These are phyloP conservation scores for Amaranthus hypochondriacus DNA, from an alignment of 148 eudicot genomes.

Conservation along the genomic window DNA sequence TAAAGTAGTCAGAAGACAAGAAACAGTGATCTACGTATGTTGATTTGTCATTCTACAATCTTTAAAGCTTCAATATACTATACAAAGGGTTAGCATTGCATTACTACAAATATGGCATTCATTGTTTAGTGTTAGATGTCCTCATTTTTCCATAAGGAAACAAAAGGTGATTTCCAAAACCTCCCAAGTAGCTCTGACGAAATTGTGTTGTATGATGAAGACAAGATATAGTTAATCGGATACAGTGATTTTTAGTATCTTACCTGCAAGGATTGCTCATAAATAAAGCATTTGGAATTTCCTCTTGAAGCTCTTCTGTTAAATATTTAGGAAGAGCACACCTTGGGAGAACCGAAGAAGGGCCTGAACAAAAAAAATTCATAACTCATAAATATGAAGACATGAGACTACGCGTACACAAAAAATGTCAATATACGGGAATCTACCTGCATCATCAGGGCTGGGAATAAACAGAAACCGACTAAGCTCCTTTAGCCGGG, in stretches of 20 bases:
- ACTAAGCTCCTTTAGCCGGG: constrained; percentile 65
- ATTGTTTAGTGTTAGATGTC: background rate
- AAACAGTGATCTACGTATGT: background rate
- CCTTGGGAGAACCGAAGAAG: constrained; percentile 91
- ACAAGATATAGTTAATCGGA: background rate
- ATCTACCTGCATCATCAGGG: constrained; percentile 76
- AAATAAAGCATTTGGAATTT: constrained; percentile 73
- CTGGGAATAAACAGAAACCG: constrained; percentile 87
- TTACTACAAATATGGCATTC: background rate
- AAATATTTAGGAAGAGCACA: constrained; percentile 75
- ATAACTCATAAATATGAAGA: constrained; percentile 10
- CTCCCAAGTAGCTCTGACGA: background rate
- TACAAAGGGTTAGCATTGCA: background rate
- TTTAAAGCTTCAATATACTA: background rate
- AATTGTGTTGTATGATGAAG: background rate
- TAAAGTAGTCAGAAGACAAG: constrained; percentile 9
- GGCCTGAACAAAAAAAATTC: constrained; percentile 41
- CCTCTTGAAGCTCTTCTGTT: constrained; percentile 65
- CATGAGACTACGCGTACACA: background rate
- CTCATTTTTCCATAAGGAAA: background rate
- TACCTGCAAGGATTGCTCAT: constrained; percentile 95
- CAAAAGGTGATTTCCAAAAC: background rate
- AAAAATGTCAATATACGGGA: background rate
- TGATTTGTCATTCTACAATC: background rate
- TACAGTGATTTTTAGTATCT: background rate